Percentiles rank a stretch among this genome's conserved stretches.
Evolutionary conservation across 768 basidiomycete species (phyloP).

Genomic region (Collybia mongolica): DNA sequence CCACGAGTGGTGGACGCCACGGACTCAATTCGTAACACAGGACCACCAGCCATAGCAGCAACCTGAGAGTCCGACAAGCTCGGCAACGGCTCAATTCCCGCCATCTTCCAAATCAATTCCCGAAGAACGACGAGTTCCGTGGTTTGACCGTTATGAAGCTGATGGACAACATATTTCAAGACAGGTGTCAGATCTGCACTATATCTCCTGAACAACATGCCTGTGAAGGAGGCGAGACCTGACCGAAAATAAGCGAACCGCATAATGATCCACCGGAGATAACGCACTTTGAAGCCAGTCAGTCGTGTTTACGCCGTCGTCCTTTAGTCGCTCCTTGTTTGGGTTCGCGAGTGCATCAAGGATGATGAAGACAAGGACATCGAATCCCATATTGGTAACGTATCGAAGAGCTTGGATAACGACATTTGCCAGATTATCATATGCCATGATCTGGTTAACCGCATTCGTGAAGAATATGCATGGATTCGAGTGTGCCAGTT

Average conservation of each 20-base stretch:
- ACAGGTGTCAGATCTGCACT: constrained; percentile 80
- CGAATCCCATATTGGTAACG: constrained; percentile 91
- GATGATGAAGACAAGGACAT: constrained; percentile 85
- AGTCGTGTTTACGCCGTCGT: constrained; percentile 86
- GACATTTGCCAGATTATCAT: constrained; percentile 88
- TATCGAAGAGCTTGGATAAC: constrained; percentile 89
- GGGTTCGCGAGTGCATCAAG: constrained; percentile 87
- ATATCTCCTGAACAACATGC: constrained; percentile 88
- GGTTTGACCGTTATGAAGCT: constrained; percentile 77
- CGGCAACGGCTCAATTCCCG: constrained; percentile 88
- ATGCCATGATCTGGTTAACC: constrained; percentile 93
- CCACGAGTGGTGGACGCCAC: constrained; percentile 79
- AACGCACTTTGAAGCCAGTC: constrained; percentile 90
- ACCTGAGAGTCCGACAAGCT: constrained; percentile 89
- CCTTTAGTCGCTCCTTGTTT: constrained; percentile 78
- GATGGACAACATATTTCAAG: constrained; percentile 89
- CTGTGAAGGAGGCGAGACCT: constrained; percentile 94
- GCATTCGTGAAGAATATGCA: constrained; percentile 87
- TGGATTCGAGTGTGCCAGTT: constrained; percentile 93
- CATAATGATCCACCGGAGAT: constrained; percentile 1
- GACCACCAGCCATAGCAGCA: constrained; percentile 87
- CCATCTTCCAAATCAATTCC: constrained; percentile 94
- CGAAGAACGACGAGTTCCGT: constrained; percentile 91
- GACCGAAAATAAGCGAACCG: constrained; percentile 14
- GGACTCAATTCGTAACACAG: constrained; percentile 83